Evolutionary conservation across 306 rosid species (phyloP), one percentile per base, ranked within the genome.

Genomic region (Vachellia collinsii): DNA sequence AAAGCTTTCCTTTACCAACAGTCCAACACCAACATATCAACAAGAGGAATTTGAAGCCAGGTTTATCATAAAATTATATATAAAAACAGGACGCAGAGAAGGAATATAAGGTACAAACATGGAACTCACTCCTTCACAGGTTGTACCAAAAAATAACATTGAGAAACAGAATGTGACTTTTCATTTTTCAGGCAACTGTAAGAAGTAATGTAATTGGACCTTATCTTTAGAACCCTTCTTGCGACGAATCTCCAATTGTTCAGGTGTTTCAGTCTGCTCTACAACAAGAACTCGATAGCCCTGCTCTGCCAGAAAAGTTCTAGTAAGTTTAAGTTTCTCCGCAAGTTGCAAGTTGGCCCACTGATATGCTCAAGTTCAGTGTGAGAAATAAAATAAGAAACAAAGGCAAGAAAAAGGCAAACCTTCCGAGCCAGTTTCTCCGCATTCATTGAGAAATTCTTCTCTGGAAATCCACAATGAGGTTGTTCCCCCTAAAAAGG

Each of bases 201-300:
- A 81, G 76, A 68, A 11, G 69, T 41, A 47, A 51, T 14, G 69
- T 46, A 47, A 51, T 74, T 79, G 54, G 66, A 91, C 99, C 93
- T 95, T 95, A 78, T 95, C 99, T 83, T 89, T 91, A 42, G 93
- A 90, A 76, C 99, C 98, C 74, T 89, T 89, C 90, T 88, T 95
- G 70, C 99, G 94, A 63, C 97, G 94, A 78, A 88, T 80, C 87
- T 91, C 97, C 82, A 95, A 82, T 85, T 95, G 98, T 70, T 90
- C 97, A 68, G 98, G 99, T 80, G 99, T 95, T 93, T 95, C 99
- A 70, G 98, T 95, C 88, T 95, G 98, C 82, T 95, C 99, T 51
- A 93, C 88, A 72, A 95, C 99, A 83, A 95, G 97, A 85, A 95
- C 94, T 77, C 97, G 89, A 83, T 89, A 93, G 70, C 94, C 99